A percentile compares a stretch with the other conserved stretches of the same genome.
These are phyloP conservation scores for Claviceps arundinis DNA, from an alignment of 2,329 filamentous ascomycete genomes.

Conservation along the genomic window DNA sequence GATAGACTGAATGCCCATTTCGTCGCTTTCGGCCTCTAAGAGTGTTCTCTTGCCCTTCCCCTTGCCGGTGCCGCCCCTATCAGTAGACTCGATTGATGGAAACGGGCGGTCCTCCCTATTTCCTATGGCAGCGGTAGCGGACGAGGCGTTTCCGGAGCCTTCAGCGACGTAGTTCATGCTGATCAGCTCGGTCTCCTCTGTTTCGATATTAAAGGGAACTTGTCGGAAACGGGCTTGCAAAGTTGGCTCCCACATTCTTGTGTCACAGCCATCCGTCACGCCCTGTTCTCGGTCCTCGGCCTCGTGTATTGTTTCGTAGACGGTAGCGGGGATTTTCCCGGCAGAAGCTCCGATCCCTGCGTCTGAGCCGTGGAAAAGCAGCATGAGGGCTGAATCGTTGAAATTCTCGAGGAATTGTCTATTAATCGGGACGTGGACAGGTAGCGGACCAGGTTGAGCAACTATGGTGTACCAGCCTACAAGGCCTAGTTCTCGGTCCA, in stretches of 20 bases:
- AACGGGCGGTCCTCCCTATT: slow-evolving; percentile 28
- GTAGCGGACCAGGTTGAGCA: slow-evolving; percentile 56
- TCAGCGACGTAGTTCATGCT: slow-evolving; percentile 86
- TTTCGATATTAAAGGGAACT: slow-evolving; percentile 78
- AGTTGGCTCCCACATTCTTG: slow-evolving; percentile 51
- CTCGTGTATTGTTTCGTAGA: slow-evolving; percentile 79
- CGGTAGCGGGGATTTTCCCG: slow-evolving; percentile 74
- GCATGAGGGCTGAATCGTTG: slow-evolving; percentile 77
- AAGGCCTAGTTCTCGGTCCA: slow-evolving; percentile 66
- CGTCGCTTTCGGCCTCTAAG: slow-evolving; percentile 19
- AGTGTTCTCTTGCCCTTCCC: slow-evolving; percentile 36
- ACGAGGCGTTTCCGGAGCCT: slow-evolving; percentile 57
- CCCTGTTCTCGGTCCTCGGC: slow-evolving; percentile 39
- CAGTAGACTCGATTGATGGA: slow-evolving; percentile 32
- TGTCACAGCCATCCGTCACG: slow-evolving; percentile 45
- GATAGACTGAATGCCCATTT: slow-evolving; percentile 16
- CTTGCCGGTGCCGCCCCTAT: slow-evolving; percentile 17
- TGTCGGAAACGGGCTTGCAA: slow-evolving; percentile 65
- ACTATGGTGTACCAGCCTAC: slow-evolving; percentile 88
- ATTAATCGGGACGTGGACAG: slow-evolving; percentile 59
- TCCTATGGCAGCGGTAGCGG: slow-evolving; percentile 36
- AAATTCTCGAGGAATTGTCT: slow-evolving; percentile 58
- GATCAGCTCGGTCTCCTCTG: slow-evolving; percentile 95
- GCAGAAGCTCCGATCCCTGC: slow-evolving; percentile 40
- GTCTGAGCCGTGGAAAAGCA: slow-evolving; percentile 68